phyloP scores from a whole-genome alignment of 2,329 filamentous ascomycete genomes.

The Penicillium sp. region DNA sequence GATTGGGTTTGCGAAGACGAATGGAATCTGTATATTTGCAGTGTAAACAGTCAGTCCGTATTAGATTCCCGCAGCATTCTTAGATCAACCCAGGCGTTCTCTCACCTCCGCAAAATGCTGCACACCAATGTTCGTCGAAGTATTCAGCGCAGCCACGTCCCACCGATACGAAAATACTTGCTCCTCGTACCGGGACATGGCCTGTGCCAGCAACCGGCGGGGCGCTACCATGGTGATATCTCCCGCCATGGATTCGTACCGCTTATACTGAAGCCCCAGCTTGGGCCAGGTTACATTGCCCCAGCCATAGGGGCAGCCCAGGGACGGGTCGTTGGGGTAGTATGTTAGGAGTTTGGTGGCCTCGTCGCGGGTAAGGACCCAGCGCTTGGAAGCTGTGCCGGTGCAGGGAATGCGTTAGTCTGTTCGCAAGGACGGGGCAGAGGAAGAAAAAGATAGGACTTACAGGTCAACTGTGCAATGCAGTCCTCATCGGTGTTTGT shows the following conservation, averaged over 20 bases:
- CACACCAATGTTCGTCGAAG: constrained; percentile 30
- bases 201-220: constrained; percentile 31
- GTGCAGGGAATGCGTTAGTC: constrained; percentile 6
- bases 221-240: constrained; percentile 34
- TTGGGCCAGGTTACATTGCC: constrained; percentile 34
- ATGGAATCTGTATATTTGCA: constrained; percentile 30
- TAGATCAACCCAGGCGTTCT: neutral
- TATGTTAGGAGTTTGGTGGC: constrained; percentile 46
- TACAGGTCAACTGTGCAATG: constrained; percentile 35
- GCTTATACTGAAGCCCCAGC: constrained; percentile 32
- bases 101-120: constrained; percentile 35
- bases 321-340: constrained; percentile 54
- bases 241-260: constrained; percentile 34
- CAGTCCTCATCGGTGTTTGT: constrained; percentile 59
- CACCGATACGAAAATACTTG: constrained; percentile 33
- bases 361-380: constrained; percentile 31
- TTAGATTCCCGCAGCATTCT: too few relatives aligned
- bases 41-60: neutral
- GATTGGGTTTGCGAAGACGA: constrained; percentile 35
- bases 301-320: constrained; percentile 51
- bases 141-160: constrained; percentile 34
- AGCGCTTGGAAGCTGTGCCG: constrained; percentile 31
- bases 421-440: constrained; percentile 4
- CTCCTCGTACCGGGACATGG: constrained; percentile 24
- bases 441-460: neutral